phyloP scores from a whole-genome alignment of 2,329 filamentous ascomycete genomes.

The Arthroderma sp. region DNA sequence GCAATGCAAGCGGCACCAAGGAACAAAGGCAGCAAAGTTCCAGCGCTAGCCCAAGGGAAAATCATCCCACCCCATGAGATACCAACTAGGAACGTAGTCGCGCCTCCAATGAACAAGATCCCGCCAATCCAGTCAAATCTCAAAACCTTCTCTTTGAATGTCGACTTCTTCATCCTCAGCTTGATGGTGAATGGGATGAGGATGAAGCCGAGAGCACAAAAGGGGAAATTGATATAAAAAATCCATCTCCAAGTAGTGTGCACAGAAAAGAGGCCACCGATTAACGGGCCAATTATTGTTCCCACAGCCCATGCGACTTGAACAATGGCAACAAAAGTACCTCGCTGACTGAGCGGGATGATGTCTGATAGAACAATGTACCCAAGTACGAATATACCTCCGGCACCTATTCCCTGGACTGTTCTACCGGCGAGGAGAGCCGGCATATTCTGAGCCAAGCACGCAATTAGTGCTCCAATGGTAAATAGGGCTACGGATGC shows the following conservation, averaged over 20 bases:
- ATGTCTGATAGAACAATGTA: conserved; percentile 34
- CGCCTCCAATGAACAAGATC: conserved; percentile 46
- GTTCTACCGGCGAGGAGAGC: conserved; percentile 33
- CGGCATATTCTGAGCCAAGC: conserved; percentile 28
- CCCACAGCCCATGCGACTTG: conserved; percentile 31
- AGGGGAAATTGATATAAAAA: conserved; percentile 51
- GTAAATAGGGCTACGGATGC: conserved; percentile 30
- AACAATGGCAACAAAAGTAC: conserved; percentile 25
- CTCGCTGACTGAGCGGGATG: conserved; percentile 26
- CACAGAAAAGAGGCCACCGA: conserved; percentile 12
- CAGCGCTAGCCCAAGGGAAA: conserved; percentile 50
- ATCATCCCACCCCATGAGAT: conserved; percentile 53
- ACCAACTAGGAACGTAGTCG: conserved; percentile 46
- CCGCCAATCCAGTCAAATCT: conserved; percentile 52
- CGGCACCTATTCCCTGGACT: conserved; percentile 35
- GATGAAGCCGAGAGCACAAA: conserved; percentile 36
- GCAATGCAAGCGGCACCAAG: conserved; percentile 40
- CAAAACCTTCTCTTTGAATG: conserved; percentile 35
- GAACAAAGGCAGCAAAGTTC: conserved; percentile 47
- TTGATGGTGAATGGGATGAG: conserved; percentile 40
- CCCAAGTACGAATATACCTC: conserved; percentile 28
- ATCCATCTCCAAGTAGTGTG: conserved; percentile 43
- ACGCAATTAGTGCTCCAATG: conserved; percentile 29
- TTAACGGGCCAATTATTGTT: conserved; percentile 13
- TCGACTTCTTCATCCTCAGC: conserved; percentile 34